phyloP scores from a whole-genome alignment of 805 yeast species.

The Lipomyces anomalus region DNA sequence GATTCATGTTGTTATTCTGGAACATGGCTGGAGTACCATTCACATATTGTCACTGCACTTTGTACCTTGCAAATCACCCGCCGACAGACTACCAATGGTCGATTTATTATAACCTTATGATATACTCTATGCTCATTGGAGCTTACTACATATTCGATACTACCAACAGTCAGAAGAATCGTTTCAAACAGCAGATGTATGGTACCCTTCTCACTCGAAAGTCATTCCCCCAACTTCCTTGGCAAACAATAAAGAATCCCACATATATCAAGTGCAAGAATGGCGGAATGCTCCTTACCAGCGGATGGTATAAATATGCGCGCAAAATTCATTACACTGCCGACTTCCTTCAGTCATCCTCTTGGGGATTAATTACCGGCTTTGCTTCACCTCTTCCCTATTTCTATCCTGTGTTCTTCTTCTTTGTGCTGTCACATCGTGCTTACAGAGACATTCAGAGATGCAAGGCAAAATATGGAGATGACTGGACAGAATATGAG shows the following conservation, averaged over 20 bases:
- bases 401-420: conserved; percentile 91
- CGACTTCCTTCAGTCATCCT: conserved; percentile 77
- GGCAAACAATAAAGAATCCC: conserved; percentile 76
- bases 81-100: conserved; percentile 81
- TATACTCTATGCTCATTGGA: conserved; percentile 51
- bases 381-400: conserved; percentile 84
- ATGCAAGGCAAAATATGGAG: conserved; percentile 83
- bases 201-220: conserved; percentile 76
- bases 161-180: conserved; percentile 88
- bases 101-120: conserved; percentile 47
- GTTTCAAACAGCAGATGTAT: conserved; percentile 68
- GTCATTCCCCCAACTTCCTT: conserved; percentile 90
- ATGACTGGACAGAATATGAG: conserved; percentile 84
- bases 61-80: conserved; percentile 74
- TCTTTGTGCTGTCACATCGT: conserved; percentile 81
- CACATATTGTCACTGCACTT: conserved; percentile 92
- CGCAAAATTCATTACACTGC: conserved; percentile 95
- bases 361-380: conserved; percentile 93
- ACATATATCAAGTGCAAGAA: conserved; percentile 74
- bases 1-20: conserved; percentile 99
- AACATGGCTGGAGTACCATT: conserved; percentile 98
- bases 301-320: conserved; percentile 92
- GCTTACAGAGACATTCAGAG: conserved; percentile 81
- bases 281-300: conserved; percentile 79
- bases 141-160: conserved; percentile 95